A percentile compares a stretch with the other conserved stretches of the same genome.
phyloP scores from a whole-genome alignment of 208 protist species.

The Sergeia podlipaevii region DNA sequence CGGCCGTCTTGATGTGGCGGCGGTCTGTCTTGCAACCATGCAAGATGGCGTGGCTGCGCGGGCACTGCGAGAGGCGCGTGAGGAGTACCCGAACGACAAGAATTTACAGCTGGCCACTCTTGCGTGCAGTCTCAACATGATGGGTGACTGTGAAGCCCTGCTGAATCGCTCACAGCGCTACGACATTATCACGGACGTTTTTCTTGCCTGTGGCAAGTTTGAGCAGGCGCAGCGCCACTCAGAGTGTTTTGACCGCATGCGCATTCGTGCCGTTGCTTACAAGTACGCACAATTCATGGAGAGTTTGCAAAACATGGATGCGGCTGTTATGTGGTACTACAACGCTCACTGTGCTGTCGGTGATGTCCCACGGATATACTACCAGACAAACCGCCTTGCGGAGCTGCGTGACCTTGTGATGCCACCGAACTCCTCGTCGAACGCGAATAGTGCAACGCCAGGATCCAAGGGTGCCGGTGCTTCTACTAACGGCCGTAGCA shows the following conservation, averaged over 20 bases:
- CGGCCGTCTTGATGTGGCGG: conserved; percentile 92
- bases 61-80: conserved; percentile 81
- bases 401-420: conserved; percentile 88
- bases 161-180: conserved; percentile 80
- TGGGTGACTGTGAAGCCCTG: conserved; percentile 89
- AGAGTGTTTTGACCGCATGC: conserved; percentile 91
- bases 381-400: conserved; percentile 68
- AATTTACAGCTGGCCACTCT: conserved; percentile 92
- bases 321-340: conserved; percentile 91
- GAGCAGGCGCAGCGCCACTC: conserved; percentile 91
- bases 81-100: conserved; percentile 81
- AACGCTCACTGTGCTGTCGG: conserved; percentile 83
- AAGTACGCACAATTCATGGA: conserved; percentile 95
- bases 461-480: not conserved
- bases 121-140: conserved; percentile 93
- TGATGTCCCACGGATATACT: conserved; percentile 94
- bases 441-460: conserved; percentile 3
- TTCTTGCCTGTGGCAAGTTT: conserved; percentile 92
- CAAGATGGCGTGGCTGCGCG: conserved; percentile 87
- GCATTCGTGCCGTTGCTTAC: conserved; percentile 91
- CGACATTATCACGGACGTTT: conserved; percentile 93
- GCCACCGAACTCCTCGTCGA: conserved; percentile 9
- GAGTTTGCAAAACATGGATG: conserved; percentile 88
- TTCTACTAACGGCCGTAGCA: not conserved
- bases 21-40: conserved; percentile 95